Conservation (phyloP, 352 stramenopile species). For the Phytophthora vignae region DNA sequence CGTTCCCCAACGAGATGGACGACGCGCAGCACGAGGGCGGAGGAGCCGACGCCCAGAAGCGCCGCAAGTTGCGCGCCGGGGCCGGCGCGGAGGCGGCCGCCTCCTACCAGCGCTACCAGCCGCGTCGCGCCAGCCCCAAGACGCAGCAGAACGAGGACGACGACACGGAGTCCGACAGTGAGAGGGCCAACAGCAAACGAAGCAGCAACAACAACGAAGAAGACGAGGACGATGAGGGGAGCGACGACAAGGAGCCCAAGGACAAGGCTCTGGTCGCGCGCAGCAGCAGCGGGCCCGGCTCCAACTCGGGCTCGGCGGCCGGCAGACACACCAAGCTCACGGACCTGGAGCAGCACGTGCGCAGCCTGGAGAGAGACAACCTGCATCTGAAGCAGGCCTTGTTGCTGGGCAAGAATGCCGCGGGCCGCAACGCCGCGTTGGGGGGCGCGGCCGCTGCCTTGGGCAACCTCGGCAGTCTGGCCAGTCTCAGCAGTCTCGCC, state of each 20-base stretch:
- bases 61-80: conserved; percentile 6
- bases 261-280: conserved; percentile 10
- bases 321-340: conserved; percentile 69
- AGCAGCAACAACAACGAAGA: conserved; percentile 1
- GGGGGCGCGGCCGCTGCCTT: conserved; percentile 28
- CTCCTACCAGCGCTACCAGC: too few species aligned
- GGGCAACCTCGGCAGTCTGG: conserved; percentile 26
- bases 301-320: conserved; percentile 10
- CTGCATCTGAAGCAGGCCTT: conserved; percentile 81
- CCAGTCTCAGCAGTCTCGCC: conserved; percentile 20
- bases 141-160: conserved; percentile 26
- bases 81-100: not conserved
- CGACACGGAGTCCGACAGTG: conserved; percentile 20
- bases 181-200: not conserved
- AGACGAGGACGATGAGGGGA: conserved; percentile 15
- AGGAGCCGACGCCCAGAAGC: conserved; percentile 17
- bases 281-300: not conserved
- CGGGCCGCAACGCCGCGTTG: not conserved
- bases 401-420: conserved; percentile 65
- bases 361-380: conserved; percentile 76
- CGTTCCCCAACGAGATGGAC: conserved; percentile 67
- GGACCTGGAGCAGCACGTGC: conserved; percentile 76
- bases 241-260: conserved; percentile 5
- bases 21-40: conserved; percentile 32
- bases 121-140: conserved; percentile 3